Percentiles rank a stretch among this genome's conserved stretches.
These are phyloP conservation scores for Aspergillus neotritici DNA, from an alignment of 2,329 filamentous ascomycete species.

Conservation along the genomic window DNA sequence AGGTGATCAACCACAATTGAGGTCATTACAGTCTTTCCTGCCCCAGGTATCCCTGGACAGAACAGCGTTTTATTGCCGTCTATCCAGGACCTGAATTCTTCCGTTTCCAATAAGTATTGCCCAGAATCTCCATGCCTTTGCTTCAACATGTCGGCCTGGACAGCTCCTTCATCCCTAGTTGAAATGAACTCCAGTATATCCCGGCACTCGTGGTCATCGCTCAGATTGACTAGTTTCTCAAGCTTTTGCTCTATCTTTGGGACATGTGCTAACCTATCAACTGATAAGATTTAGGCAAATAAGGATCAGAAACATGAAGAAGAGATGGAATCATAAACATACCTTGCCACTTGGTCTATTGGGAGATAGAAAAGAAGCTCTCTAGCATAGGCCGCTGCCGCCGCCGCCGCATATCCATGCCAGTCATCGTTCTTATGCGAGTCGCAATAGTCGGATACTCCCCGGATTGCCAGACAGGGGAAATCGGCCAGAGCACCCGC, in stretches of 20 bases:
- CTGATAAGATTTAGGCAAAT: too few relatives aligned
- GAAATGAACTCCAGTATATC: too few relatives aligned
- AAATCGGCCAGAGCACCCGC: constrained; percentile 9
- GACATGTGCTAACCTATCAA: too few relatives aligned
- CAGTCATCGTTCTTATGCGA: constrained; percentile 15
- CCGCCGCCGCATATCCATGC: constrained; percentile 39
- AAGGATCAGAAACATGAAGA: too few relatives aligned
- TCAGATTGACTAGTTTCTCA: too few relatives aligned
- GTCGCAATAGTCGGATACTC: constrained; percentile 19
- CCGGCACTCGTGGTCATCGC: too few relatives aligned
- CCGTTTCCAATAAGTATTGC: background rate
- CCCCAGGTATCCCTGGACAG: background rate
- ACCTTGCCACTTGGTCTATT: too few relatives aligned
- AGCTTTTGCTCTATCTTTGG: too few relatives aligned
- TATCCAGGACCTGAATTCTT: background rate
- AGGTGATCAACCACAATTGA: background rate
- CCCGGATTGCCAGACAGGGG: constrained; percentile 15
- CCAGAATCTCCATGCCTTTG: background rate
- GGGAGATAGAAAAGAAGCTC: constrained; percentile 22
- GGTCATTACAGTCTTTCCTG: background rate
- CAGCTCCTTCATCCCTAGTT: too few relatives aligned
- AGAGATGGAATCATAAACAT: too few relatives aligned
- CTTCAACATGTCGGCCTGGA: too few relatives aligned
- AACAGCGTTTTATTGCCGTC: background rate
- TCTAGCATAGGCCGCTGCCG: constrained; percentile 24